Evolutionary conservation across 2,329 filamentous ascomycete species (phyloP).

Genomic region (Sphaerulina musiva): DNA sequence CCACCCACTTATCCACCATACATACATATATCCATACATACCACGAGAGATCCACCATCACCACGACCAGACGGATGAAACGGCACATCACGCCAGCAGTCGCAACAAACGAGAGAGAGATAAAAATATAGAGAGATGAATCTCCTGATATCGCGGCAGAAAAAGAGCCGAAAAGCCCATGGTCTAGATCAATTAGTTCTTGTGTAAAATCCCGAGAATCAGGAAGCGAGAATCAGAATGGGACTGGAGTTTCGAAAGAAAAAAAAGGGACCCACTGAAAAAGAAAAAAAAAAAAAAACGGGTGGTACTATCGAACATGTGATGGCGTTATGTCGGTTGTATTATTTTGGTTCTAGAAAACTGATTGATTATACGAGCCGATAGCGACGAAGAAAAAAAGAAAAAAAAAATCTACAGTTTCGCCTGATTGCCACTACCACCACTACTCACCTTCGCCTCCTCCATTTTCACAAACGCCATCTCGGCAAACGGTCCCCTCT

Average conservation of each 20-base stretch:
- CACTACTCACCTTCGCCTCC: slow-evolving; percentile 34
- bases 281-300: background rate
- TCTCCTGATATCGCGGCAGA: slow-evolving; percentile 4
- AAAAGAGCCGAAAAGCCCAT: slow-evolving; percentile 1
- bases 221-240: slow-evolving; percentile 9
- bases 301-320: slow-evolving; percentile 2
- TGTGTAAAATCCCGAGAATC: background rate
- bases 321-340: slow-evolving; percentile 8
- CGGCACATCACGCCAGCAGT: background rate
- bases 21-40: background rate
- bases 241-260: too few relatives aligned
- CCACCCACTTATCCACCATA: too few relatives aligned
- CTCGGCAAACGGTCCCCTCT: slow-evolving; percentile 65
- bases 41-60: background rate
- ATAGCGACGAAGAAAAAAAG: too few relatives aligned
- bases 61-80: slow-evolving; percentile 2
- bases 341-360: background rate
- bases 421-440: slow-evolving; percentile 11
- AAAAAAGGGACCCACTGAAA: background rate
- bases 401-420: slow-evolving; percentile 19
- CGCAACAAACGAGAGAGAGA: background rate
- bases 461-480: slow-evolving; percentile 69
- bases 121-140: background rate
- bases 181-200: background rate
- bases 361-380: too few relatives aligned